phyloP scores from a whole-genome alignment of 208 protist genomes.

The Borovskyia barvae region DNA sequence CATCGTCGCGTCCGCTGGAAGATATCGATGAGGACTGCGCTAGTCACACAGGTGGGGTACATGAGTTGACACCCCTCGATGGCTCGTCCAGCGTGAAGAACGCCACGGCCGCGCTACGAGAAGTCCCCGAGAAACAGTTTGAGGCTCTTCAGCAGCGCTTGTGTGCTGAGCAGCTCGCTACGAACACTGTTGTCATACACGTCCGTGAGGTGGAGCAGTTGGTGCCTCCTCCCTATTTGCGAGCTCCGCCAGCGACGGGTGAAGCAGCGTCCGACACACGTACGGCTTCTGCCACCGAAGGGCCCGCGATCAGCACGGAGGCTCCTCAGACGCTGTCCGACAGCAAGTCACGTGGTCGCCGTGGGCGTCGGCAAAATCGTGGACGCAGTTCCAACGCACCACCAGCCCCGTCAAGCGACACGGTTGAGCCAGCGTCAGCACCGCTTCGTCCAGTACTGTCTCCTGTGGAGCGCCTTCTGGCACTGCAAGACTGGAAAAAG shows the following conservation, averaged over 20 bases:
- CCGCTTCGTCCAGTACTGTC: slow-evolving; percentile 15
- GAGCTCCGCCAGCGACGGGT: neutral
- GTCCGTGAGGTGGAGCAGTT: slow-evolving; percentile 84
- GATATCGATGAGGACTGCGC: too few species aligned
- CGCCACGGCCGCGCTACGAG: too few species aligned
- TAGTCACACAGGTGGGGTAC: too few species aligned
- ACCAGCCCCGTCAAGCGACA: neutral
- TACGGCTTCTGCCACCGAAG: neutral
- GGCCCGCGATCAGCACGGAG: neutral
- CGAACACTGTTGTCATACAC: slow-evolving; percentile 71
- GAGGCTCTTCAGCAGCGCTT: slow-evolving; percentile 47
- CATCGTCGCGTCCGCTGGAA: too few species aligned
- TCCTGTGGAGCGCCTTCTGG: slow-evolving; percentile 50
- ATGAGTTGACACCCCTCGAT: too few species aligned
- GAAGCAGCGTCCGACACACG: neutral
- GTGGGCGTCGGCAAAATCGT: slow-evolving; percentile 8
- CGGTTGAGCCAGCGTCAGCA: neutral
- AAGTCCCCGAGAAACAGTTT: slow-evolving; percentile 19
- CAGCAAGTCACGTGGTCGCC: slow-evolving; percentile 9
- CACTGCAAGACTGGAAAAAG: slow-evolving; percentile 60
- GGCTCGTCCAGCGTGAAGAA: too few species aligned
- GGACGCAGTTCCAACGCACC: neutral
- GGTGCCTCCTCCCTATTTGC: slow-evolving; percentile 61
- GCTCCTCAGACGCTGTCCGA: neutral
- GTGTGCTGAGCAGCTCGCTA: slow-evolving; percentile 62